Evolutionary conservation across 148 eudicot species (phyloP), one percentile per base, ranked within the genome.

Genomic region (Heliamphora exappendiculata): DNA sequence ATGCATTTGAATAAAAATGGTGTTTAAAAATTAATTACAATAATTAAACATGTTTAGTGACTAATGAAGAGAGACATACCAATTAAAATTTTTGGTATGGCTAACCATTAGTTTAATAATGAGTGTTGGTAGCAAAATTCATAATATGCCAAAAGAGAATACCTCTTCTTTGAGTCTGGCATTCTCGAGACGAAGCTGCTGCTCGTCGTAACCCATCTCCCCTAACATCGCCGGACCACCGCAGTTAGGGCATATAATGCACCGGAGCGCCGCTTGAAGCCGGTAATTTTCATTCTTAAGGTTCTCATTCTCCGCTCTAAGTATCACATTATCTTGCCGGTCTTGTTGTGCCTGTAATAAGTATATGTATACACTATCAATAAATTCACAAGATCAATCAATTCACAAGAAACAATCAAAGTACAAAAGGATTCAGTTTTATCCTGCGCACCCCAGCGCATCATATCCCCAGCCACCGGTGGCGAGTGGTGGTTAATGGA

Each of bases 151-250:
- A 57, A 57, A 7, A 20, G 22, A 37, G 0, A 26, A 13, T 80
- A 95, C 99, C 99, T 96, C 99, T 74, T 96, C 99, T 82, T 88
- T 96, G 73, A 96, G 97, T 58, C 91, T 82, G 3, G 86, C 91
- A 80, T 96, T 96, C 72, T 96, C 98, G 17, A 91, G 70, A 10
- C 97, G 94, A 33, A 96, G 89, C 58, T 96, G 99, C 20, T 95
- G 99, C 62, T 91, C 97, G 78, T 96, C 99, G 68, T 70, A 88
- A 2, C 81, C 86, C 75, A 91, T 87, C 72, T 94, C 98, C 1
- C 92, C 95, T 1, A 90, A 73, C 82, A 92, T 79, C n/a, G 93
- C 87, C 0, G 88, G 82, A 44, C 97, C 98, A 39, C 99, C 98
- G 82, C 99, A 96, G 45, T 79, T 89, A 22, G 96, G 96, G 78